phyloP scores from a whole-genome alignment of 805 yeast genomes.

The Wickerhamiella bombiphila region DNA sequence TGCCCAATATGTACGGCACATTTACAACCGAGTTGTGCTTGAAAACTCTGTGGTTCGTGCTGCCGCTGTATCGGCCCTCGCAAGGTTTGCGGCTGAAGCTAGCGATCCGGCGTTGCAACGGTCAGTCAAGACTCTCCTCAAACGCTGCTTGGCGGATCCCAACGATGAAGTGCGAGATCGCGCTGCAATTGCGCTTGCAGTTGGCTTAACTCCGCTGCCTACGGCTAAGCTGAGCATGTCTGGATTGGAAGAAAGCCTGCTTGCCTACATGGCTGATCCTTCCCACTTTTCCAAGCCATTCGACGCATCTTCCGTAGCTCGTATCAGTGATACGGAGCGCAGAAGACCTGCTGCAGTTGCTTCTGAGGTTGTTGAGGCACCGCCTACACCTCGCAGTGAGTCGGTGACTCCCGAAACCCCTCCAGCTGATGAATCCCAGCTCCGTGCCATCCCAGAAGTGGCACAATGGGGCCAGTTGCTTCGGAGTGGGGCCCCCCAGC shows the following conservation, averaged over 20 bases:
- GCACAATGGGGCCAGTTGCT: conserved; percentile 58
- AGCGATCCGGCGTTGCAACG: conserved; percentile 49
- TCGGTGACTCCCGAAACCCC: conserved; percentile 3
- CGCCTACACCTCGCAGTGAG: conserved; percentile 1
- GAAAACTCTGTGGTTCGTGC: conserved; percentile 93
- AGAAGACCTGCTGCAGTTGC: conserved; percentile 2
- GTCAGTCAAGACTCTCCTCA: conserved; percentile 60
- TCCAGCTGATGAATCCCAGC: conserved; percentile 30
- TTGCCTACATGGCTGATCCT: conserved; percentile 46
- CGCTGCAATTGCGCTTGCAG: conserved; percentile 64
- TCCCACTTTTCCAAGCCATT: conserved; percentile 40
- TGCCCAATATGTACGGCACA: conserved; percentile 83
- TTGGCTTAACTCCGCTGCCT: conserved; percentile 41
- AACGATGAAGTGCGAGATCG: conserved; percentile 98
- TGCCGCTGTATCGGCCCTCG: conserved; percentile 83
- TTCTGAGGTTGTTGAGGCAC: conserved; percentile 2
- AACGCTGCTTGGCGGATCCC: conserved; percentile 70
- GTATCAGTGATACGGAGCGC: conserved; percentile 26
- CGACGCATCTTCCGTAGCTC: conserved; percentile 54
- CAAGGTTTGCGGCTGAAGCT: conserved; percentile 73
- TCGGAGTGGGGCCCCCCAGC: conserved; percentile 47
- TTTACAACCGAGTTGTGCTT: conserved; percentile 89
- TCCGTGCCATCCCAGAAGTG: conserved; percentile 59
- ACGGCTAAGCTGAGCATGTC: conserved; percentile 57
- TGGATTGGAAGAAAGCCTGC: conserved; percentile 63